Evolutionary conservation across 148 eudicot species (phyloP), one percentile per base, ranked within the genome.

Genomic region (Chenopodium formosanum): DNA sequence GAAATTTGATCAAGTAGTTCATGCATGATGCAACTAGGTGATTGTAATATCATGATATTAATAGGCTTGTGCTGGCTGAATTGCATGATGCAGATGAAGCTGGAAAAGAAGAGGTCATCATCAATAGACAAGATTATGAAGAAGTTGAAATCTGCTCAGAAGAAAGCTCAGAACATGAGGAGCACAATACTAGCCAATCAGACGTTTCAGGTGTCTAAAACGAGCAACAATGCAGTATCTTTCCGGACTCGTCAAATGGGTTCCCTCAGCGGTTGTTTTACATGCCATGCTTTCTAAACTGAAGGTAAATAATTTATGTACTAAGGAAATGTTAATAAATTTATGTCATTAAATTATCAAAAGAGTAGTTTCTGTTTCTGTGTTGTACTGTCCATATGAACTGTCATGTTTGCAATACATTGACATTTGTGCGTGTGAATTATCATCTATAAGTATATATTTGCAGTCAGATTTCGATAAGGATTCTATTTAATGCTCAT

Each of bases 91-190:
- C 88, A 96, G 99, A 89, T 96, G 97, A 96, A 94, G 83, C 83
- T 96, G 78, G 99, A 96, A 82, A 96, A 96, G 90, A 96, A 92
- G 86, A 90, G 99, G 84, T 94, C 98, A 29, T 92, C 95, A 76
- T 96, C 99, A 73, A 92, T 96, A 89, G 95, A 96, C 78, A 96
- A 90, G 87, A 96, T 96, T 56, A 88, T 94, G 95, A 91, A 86
- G 75, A 96, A 96, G 82, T 86, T 96, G 85, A 90, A 86, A 89
- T 90, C 94, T 32, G 94, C 98, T 76, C 95, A 96, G 79, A 96
- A 85, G 89, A 96, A 96, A 85, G 98, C 99, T 53, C 98, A 92
- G 81, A 89, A 91, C 79, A 94, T 89, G 97, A 90, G 99, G 81
- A 91, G 88, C 72, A 83, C 90, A 5, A 85, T 85, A 75, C 77